These are phyloP conservation scores for Metschnikowia anglica DNA, from an alignment of 805 yeast species.

Conservation along the genomic window DNA sequence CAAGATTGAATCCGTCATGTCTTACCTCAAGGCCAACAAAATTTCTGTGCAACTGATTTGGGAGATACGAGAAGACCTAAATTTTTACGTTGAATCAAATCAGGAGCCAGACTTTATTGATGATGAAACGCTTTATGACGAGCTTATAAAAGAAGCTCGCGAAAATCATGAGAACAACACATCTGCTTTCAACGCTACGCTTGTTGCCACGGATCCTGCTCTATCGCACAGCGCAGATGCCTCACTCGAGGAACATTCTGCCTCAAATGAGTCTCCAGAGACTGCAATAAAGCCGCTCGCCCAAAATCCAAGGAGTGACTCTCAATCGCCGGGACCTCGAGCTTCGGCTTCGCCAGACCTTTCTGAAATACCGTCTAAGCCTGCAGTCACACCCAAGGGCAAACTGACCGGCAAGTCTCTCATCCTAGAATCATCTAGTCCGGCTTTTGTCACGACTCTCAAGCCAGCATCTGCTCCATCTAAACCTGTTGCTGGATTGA, in stretches of 20 bases:
- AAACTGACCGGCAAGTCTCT: slow-evolving; percentile 15
- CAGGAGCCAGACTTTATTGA: slow-evolving; percentile 39
- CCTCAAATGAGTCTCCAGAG: not conserved
- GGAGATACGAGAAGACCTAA: slow-evolving; percentile 42
- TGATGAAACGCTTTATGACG: slow-evolving; percentile 44
- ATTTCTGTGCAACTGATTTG: slow-evolving; percentile 20
- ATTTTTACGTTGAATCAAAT: slow-evolving; percentile 35
- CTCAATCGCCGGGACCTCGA: slow-evolving; percentile 6
- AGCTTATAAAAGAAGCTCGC: slow-evolving; percentile 31
- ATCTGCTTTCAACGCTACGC: slow-evolving; percentile 8
- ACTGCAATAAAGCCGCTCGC: slow-evolving; percentile 1
- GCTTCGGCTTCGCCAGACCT: slow-evolving; percentile 3
- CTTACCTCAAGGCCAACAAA: slow-evolving; percentile 26
- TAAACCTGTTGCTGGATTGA: slow-evolving; percentile 52
- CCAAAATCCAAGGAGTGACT: slow-evolving; percentile 4
- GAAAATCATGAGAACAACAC: slow-evolving; percentile 20
- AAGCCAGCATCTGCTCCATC: slow-evolving; percentile 58
- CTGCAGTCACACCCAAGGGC: slow-evolving; percentile 16
- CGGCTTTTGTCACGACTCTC: slow-evolving; percentile 43
- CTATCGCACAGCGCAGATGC: slow-evolving; percentile 5
- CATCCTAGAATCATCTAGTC: slow-evolving; percentile 31
- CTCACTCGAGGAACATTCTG: slow-evolving; percentile 2
- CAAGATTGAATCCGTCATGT: slow-evolving; percentile 33
- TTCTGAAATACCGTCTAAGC: slow-evolving; percentile 5
- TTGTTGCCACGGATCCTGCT: slow-evolving; percentile 3